These are phyloP conservation scores for Candida sonorensis DNA, from an alignment of 805 yeast genomes.

Conservation along the genomic window DNA sequence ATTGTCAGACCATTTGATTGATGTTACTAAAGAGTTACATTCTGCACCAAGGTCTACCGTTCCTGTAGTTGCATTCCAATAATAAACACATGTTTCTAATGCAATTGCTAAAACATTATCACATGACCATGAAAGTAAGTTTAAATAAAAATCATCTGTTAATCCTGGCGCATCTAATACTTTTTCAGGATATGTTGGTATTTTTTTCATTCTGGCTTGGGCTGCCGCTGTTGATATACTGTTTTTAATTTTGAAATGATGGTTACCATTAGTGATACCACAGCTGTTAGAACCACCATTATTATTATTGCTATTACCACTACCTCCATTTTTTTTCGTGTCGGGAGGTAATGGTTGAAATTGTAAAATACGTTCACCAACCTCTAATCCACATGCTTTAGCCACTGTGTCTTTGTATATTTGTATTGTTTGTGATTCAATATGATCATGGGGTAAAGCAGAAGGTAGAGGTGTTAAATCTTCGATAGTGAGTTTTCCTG, in stretches of 20 bases:
- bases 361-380: constrained; percentile 75
- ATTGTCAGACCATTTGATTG: constrained; percentile 88
- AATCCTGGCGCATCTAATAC: constrained; percentile 96
- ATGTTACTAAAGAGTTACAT: constrained; percentile 50
- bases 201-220: constrained; percentile 62
- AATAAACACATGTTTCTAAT: constrained; percentile 71
- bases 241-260: too few species aligned
- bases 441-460: constrained; percentile 45
- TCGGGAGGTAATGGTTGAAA: constrained; percentile 86
- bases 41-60: constrained; percentile 62
- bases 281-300: too few species aligned
- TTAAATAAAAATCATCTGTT: constrained; percentile 85
- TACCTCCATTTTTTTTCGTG: constrained; percentile 21
- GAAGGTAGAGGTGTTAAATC: constrained; percentile 14
- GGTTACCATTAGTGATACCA: too few species aligned
- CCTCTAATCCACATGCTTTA: constrained; percentile 85
- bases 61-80: constrained; percentile 89
- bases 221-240: constrained; percentile 42
- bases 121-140: constrained; percentile 81
- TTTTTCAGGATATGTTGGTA: constrained; percentile 85
- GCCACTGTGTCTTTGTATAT: constrained; percentile 80
- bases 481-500: constrained; percentile 34
- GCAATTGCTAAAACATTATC: constrained; percentile 84
- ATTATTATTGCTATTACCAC: too few species aligned
- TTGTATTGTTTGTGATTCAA: constrained; percentile 45